Evolutionary conservation across 345 rosid genomes (phyloP).

Genomic region (Aquilaria yunnanensis): DNA sequence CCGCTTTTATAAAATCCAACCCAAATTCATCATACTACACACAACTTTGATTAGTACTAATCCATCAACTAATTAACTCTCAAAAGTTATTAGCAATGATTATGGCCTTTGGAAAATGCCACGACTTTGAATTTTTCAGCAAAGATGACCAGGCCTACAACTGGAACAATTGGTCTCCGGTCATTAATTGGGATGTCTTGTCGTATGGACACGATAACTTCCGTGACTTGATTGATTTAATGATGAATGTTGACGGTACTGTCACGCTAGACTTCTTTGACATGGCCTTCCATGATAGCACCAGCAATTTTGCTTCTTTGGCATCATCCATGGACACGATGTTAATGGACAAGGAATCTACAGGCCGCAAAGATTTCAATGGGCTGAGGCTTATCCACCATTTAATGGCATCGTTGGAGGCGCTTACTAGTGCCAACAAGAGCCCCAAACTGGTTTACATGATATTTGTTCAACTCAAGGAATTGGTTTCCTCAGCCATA

Average conservation of each 20-base stretch:
- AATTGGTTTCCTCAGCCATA: conserved; percentile 57
- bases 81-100: conserved; percentile 33
- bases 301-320: conserved; percentile 34
- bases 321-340: conserved; percentile 19
- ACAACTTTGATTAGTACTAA: not conserved
- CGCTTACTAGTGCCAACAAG: conserved; percentile 48
- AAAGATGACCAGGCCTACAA: conserved; percentile 29
- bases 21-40: not conserved
- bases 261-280: conserved; percentile 7
- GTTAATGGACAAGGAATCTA: conserved; percentile 28
- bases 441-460: conserved; percentile 74
- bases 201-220: conserved; percentile 43
- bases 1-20: conserved; percentile 4
- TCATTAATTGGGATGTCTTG: conserved; percentile 66
- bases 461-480: conserved; percentile 92
- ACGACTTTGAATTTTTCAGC: conserved; percentile 40
- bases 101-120: conserved; percentile 36
- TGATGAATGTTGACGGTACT: conserved; percentile 39
- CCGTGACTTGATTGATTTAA: conserved; percentile 59
- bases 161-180: conserved; percentile 66
- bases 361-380: conserved; percentile 42
- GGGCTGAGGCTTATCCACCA: conserved; percentile 84
- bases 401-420: conserved; percentile 85
- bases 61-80: not conserved
- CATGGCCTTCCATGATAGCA: conserved; percentile 9